A percentile compares a stretch with the other conserved stretches of the same genome.
Evolutionary conservation across 805 yeast genomes (phyloP).

Genomic region (Grigorovia humatica): DNA sequence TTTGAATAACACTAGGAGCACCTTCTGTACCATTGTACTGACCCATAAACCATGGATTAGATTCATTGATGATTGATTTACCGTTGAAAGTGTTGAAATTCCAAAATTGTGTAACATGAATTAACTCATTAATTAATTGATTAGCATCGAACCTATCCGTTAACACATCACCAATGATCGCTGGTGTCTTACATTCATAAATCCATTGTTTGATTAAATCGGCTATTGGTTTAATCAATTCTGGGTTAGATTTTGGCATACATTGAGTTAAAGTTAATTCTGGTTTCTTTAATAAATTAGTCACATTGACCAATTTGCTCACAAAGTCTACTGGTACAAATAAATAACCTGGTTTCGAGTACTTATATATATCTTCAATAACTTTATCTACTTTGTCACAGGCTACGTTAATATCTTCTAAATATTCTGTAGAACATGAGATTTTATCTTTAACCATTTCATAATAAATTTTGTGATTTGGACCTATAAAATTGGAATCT

Average conservation of each 20-base stretch:
- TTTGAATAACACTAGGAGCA: conserved; percentile 36
- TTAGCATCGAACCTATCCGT: conserved; percentile 50
- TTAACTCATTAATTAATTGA: conserved; percentile 37
- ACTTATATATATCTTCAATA: conserved; percentile 41
- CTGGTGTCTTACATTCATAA: conserved; percentile 46
- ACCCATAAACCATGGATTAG: conserved; percentile 55
- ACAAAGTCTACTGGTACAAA: conserved; percentile 67
- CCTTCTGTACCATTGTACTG: conserved; percentile 59
- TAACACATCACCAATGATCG: conserved; percentile 61
- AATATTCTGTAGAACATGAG: conserved; percentile 45
- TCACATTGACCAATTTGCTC: conserved; percentile 25
- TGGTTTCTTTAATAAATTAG: conserved; percentile 12
- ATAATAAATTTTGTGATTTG: conserved; percentile 60
- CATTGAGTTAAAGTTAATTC: conserved; percentile 8
- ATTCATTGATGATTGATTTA: conserved; percentile 64
- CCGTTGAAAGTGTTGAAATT: conserved; percentile 58
- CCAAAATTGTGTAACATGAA: conserved; percentile 36
- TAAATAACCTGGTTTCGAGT: conserved; percentile 73
- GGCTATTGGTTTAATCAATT: conserved; percentile 1
- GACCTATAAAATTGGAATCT: conserved; percentile 36
- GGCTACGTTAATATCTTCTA: conserved; percentile 37
- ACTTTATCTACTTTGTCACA: conserved; percentile 55
- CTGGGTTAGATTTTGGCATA: conserved; percentile 3
- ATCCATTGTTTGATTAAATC: conserved; percentile 35
- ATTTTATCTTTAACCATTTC: conserved; percentile 46